Base-by-base conservation (phyloP, 23 red algal genomes). In the Gracilaria domingensis region DNA sequence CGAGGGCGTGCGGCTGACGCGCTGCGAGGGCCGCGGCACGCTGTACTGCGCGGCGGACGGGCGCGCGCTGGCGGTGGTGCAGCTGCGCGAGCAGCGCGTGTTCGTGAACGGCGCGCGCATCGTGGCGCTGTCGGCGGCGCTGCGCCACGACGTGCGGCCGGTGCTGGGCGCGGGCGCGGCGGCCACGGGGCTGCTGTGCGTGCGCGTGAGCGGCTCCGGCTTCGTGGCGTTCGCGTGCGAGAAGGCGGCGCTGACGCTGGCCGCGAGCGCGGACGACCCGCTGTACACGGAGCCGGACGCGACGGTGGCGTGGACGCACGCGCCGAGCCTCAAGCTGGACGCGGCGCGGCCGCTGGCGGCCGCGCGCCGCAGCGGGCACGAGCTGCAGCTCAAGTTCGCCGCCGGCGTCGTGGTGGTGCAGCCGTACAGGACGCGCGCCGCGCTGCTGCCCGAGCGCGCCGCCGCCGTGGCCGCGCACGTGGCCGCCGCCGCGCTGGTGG, bases 301-400 rank as follows among this genome's bases (percentile, higher is more conserved):
- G 13, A 62, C 79, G 16, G 79, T 83, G 34, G 79, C 79, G 54
- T 83, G 79, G 79, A 83, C 79, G n/a, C 79, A 83, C 32, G 24
- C 7, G 9, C 79, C 79, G 0, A 37, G 34, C 13, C 26, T 83
- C 23, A 66, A 77, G 72, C 23, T 77, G 23, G 79, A 83, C 54
- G 8, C 64, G 48, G 24, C 34, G 21, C 33, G 17, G 13, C 21
- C 23, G 23, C 29, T 47, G 28, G 0, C 39, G 0, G 2, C 39
- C 0, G 79, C 54, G 47, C 51, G 79, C 2, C 1, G n/a, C 2
- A 44, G n/a, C 36, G 79, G 79, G 4, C 34, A 83, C n/a, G 79
- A 83, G 26, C 1, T 64, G 6, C 79, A 83, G 54, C 60, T 83
- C 54, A 65, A 47, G 56, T 83, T 83, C 53, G 4, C 0, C n/a